These are phyloP conservation scores for Ascochyta lentis DNA, from an alignment of 2,329 filamentous ascomycete species.

Conservation along the genomic window DNA sequence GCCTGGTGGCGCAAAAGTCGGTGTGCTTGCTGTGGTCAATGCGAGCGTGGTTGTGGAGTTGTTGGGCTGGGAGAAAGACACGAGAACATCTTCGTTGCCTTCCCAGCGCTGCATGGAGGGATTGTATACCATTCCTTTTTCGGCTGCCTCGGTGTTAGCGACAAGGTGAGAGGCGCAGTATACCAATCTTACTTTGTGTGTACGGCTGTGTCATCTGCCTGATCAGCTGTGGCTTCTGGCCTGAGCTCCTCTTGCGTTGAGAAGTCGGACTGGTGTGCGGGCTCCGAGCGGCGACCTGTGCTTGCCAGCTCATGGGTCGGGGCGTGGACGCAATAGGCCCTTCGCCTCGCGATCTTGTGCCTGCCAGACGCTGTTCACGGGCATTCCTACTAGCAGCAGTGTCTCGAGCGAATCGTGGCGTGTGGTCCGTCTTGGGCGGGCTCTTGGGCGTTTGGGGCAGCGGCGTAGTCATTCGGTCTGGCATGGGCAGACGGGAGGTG, in stretches of 20 bases:
- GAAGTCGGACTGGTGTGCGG: slow-evolving; percentile 59
- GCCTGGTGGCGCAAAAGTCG: slow-evolving; percentile 47
- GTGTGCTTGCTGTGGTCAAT: slow-evolving; percentile 49
- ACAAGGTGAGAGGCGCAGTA: slow-evolving; percentile 5
- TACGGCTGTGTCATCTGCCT: slow-evolving; percentile 80
- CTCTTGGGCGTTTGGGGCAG: slow-evolving; percentile 63
- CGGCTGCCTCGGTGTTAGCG: slow-evolving; percentile 60
- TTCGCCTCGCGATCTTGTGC: slow-evolving; percentile 52
- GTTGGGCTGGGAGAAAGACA: slow-evolving; percentile 68
- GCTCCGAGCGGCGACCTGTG: slow-evolving; percentile 59
- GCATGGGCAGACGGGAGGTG: slow-evolving; percentile 49
- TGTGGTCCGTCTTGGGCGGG: slow-evolving; percentile 58
- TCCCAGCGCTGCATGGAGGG: slow-evolving; percentile 88
- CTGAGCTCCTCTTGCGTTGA: slow-evolving; percentile 56
- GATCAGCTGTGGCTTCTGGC: slow-evolving; percentile 85
- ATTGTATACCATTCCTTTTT: slow-evolving; percentile 97
- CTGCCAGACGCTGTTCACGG: slow-evolving; percentile 64
- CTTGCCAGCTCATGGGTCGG: slow-evolving; percentile 66
- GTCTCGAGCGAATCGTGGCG: slow-evolving; percentile 70
- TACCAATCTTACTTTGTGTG: slow-evolving; percentile 71
- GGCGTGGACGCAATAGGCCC: slow-evolving; percentile 55
- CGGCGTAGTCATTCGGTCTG: slow-evolving; percentile 56
- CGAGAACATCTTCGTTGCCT: slow-evolving; percentile 87
- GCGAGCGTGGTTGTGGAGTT: slow-evolving; percentile 56
- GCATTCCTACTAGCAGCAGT: slow-evolving; percentile 71